Percentiles rank a stretch among this genome's conserved stretches.
phyloP scores from a whole-genome alignment of 306 rosid species.

The Inga leiocalycina region DNA sequence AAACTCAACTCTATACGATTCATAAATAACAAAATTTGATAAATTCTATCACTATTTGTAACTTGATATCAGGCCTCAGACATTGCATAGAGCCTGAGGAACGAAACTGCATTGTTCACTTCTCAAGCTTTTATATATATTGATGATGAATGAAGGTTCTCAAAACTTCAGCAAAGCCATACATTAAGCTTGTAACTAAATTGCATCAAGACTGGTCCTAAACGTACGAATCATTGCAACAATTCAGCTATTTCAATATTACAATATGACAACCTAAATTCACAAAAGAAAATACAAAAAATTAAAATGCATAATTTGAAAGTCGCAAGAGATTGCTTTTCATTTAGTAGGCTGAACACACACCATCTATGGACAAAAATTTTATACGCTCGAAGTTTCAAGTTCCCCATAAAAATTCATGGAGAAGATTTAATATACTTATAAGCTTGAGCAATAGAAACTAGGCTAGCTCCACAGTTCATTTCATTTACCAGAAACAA shows the following conservation, averaged over 20 bases:
- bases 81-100: background rate
- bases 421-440: background rate
- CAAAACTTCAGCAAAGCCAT: background rate
- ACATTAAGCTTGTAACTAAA: background rate
- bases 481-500: background rate
- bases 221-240: background rate
- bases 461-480: background rate
- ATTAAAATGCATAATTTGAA: background rate
- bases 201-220: background rate
- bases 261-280: background rate
- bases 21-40: background rate
- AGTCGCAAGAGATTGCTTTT: background rate
- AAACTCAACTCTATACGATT: background rate
- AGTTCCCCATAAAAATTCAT: background rate
- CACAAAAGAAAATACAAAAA: background rate
- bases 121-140: background rate
- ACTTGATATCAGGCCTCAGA: background rate
- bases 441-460: background rate
- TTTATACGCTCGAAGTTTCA: background rate
- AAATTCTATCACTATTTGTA: background rate
- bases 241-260: background rate
- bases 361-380: background rate
- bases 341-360: background rate
- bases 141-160: background rate
- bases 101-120: background rate